Conservation (phyloP, 352 stramenopile species). For the Globisporangium solare region DNA sequence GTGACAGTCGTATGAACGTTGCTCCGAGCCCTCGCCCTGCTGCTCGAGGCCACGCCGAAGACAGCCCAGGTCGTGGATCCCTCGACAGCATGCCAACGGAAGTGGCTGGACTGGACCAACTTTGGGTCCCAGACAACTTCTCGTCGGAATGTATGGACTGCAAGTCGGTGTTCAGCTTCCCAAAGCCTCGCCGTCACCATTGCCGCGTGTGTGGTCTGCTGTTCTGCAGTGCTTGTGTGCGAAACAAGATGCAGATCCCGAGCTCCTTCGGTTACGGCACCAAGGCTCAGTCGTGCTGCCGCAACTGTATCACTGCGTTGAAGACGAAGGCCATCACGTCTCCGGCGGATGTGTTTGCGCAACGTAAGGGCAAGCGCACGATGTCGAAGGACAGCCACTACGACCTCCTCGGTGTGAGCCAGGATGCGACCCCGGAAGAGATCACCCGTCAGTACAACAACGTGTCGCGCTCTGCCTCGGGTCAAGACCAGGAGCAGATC, state of each 20-base stretch:
- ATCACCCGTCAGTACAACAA: constrained; percentile 77
- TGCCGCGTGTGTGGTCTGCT: constrained; percentile 81
- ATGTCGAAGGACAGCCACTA: constrained; percentile 51
- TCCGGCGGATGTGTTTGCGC: constrained; percentile 80
- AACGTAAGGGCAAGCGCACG: constrained; percentile 59
- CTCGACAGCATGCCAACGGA: constrained; percentile 47
- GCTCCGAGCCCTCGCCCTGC: constrained; percentile 3
- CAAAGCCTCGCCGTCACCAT: constrained; percentile 78
- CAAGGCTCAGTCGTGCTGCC: constrained; percentile 70
- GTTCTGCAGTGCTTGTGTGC: constrained; percentile 76
- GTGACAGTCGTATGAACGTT: constrained; percentile 19
- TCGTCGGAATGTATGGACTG: constrained; percentile 87
- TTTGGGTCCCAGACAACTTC: constrained; percentile 87
- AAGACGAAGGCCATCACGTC: constrained; percentile 86
- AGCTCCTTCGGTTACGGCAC: constrained; percentile 78
- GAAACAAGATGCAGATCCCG: constrained; percentile 82
- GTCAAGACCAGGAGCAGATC: constrained; percentile 61
- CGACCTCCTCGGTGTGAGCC: constrained; percentile 62
- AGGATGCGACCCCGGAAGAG: constrained; percentile 65
- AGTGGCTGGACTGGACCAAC: constrained; percentile 73
- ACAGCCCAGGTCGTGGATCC: constrained; percentile 33
- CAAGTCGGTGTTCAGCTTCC: constrained; percentile 75
- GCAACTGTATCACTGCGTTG: constrained; percentile 75
- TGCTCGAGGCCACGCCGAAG: constrained; percentile 19
- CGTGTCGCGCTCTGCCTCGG: constrained; percentile 51